phyloP scores from a whole-genome alignment of 768 basidiomycete species.

The Serpula lacrymans region DNA sequence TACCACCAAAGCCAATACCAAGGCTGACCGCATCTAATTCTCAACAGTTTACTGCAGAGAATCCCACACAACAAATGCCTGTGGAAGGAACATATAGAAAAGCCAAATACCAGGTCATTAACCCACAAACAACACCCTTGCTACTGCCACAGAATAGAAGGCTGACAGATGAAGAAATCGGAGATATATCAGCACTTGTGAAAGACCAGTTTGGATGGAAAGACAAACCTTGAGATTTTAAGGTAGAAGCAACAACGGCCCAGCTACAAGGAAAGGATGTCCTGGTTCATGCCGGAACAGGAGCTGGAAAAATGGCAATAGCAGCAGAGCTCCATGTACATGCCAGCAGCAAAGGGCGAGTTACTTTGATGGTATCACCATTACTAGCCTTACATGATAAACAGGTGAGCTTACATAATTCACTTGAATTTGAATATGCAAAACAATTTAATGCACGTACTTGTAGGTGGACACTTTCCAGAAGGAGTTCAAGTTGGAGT shows the following conservation, averaged over 20 bases:
- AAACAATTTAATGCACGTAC: too few relatives aligned
- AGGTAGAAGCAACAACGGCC: constrained; percentile 23
- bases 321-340: constrained; percentile 36
- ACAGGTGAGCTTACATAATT: too few relatives aligned
- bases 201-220: constrained; percentile 22
- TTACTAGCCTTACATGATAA: constrained; percentile 38
- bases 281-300: constrained; percentile 35
- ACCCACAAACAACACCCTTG: too few relatives aligned
- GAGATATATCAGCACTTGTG: constrained; percentile 1
- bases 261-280: constrained; percentile 30
- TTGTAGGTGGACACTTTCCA: constrained; percentile 30
- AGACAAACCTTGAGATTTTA: constrained; percentile 19
- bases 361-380: constrained; percentile 37
- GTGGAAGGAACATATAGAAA: too few relatives aligned
- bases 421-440: too few relatives aligned
- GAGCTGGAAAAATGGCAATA: constrained; percentile 35
- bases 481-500: constrained; percentile 26
- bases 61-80: too few relatives aligned
- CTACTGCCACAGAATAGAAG: too few relatives aligned
- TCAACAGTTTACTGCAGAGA: too few relatives aligned
- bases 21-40: too few relatives aligned
- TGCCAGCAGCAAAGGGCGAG: constrained; percentile 19
- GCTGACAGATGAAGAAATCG: too few relatives aligned
- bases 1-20: too few relatives aligned
- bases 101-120: too few relatives aligned